Evolutionary conservation across 768 basidiomycete genomes (phyloP).

Genomic region (Hemileccinum rubropunctum): DNA sequence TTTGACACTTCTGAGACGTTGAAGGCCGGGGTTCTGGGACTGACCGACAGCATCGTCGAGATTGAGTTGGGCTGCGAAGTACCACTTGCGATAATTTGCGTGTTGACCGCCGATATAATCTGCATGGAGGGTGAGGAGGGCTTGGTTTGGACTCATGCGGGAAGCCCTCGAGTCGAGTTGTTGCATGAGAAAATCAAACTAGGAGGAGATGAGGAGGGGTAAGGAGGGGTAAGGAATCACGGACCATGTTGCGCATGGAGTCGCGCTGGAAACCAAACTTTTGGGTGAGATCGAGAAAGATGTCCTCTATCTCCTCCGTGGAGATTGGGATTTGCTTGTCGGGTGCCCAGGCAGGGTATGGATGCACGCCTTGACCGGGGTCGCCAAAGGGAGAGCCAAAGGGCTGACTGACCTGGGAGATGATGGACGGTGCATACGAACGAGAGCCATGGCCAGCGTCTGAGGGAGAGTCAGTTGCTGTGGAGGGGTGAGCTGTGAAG

Average conservation of each 20-base stretch:
- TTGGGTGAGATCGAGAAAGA: slow-evolving; percentile 95
- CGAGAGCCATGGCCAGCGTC: slow-evolving; percentile 34
- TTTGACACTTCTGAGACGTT: slow-evolving; percentile 83
- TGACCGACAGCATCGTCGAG: slow-evolving; percentile 98
- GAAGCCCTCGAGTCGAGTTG: slow-evolving; percentile 97
- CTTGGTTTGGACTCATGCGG: slow-evolving; percentile 95
- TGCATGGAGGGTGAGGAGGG: slow-evolving; percentile 93
- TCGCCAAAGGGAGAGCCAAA: slow-evolving; percentile 61
- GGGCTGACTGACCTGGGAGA: slow-evolving; percentile 58
- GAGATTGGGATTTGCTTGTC: slow-evolving; percentile 95
- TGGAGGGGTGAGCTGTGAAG: background rate
- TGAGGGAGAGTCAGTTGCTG: slow-evolving; percentile 25
- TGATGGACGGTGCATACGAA: slow-evolving; percentile 56
- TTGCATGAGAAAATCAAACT: slow-evolving; percentile 99
- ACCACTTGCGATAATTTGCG: slow-evolving; percentile 99
- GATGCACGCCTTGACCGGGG: slow-evolving; percentile 53
- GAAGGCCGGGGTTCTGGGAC: slow-evolving; percentile 88
- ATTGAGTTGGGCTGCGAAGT: slow-evolving; percentile 98
- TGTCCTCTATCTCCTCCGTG: slow-evolving; percentile 98
- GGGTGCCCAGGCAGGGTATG: slow-evolving; percentile 94
- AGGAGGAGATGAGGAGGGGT: slow-evolving; percentile 9
- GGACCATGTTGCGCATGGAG: slow-evolving; percentile 92
- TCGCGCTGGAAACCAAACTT: slow-evolving; percentile 99
- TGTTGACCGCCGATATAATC: slow-evolving; percentile 99
- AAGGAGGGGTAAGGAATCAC: slow-evolving; percentile 17